A percentile compares a stretch with the other conserved stretches of the same genome.
Conservation (phyloP, 2,329 filamentous ascomycete species). For the Colletotrichum aenigma region DNA sequence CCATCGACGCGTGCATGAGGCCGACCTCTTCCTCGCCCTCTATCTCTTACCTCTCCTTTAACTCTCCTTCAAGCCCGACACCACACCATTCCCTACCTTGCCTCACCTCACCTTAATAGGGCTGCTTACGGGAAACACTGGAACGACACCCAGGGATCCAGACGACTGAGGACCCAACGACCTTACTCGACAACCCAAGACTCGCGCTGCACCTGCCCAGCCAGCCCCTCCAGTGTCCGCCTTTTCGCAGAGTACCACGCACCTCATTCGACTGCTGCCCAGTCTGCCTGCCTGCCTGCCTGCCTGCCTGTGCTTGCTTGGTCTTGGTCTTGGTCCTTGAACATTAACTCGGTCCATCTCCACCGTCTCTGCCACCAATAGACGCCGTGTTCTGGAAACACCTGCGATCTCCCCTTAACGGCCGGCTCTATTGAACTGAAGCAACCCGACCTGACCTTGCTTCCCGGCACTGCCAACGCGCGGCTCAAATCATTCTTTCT, state of each 20-base stretch:
- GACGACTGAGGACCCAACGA: neutral
- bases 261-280: neutral
- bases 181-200: neutral
- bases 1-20: conserved; percentile 6
- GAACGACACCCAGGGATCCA: neutral
- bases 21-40: conserved; percentile 1
- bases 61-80: conserved; percentile 8
- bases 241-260: neutral
- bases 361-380: conserved; percentile 14
- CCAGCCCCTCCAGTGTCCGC: neutral
- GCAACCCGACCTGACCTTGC: neutral
- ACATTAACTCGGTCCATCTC: neutral
- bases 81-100: neutral
- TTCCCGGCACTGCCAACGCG: neutral
- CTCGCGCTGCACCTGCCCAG: neutral
- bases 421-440: neutral
- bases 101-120: neutral
- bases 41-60: neutral
- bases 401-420: conserved; percentile 19
- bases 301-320: neutral
- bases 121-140: neutral
- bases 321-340: neutral
- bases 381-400: conserved; percentile 21
- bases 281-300: neutral
- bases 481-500: neutral